Conservation (phyloP, 2,329 filamentous ascomycete species). For the Penicillium italicum region DNA sequence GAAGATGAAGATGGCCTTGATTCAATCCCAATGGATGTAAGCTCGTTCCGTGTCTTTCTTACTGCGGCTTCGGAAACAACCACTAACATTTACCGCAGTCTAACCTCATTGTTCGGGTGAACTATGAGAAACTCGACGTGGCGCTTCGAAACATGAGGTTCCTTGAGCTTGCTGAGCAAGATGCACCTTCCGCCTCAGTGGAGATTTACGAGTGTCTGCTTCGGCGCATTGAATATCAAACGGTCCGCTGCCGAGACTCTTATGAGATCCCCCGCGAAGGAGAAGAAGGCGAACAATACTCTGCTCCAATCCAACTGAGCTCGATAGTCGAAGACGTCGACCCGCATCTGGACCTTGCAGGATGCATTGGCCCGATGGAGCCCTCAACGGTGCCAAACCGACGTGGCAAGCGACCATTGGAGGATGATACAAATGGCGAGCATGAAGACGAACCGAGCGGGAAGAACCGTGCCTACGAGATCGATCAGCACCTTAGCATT, state of each 20-base stretch:
- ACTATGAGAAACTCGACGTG: slow-evolving; percentile 79
- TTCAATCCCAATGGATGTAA: slow-evolving; percentile 39
- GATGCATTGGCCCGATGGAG: slow-evolving; percentile 35
- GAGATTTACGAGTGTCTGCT: slow-evolving; percentile 75
- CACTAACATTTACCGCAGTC: slow-evolving; percentile 49
- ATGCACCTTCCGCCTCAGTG: slow-evolving; percentile 69
- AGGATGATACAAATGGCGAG: slow-evolving; percentile 38
- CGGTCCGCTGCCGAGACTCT: slow-evolving; percentile 60
- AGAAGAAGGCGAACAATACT: slow-evolving; percentile 41
- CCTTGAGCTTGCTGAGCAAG: slow-evolving; percentile 65
- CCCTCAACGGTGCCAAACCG: slow-evolving; percentile 23
- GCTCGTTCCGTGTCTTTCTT: neutral
- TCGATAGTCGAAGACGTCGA: slow-evolving; percentile 38
- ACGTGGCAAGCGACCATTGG: slow-evolving; percentile 33
- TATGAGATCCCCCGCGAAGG: slow-evolving; percentile 40
- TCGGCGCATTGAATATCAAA: slow-evolving; percentile 64
- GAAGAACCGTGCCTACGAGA: slow-evolving; percentile 31
- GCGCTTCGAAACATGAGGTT: slow-evolving; percentile 76
- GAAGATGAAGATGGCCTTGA: slow-evolving; percentile 37
- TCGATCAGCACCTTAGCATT: slow-evolving; percentile 47
- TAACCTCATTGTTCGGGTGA: slow-evolving; percentile 71
- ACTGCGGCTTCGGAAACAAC: slow-evolving; percentile 11
- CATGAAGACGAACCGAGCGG: slow-evolving; percentile 39
- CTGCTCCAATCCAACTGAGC: slow-evolving; percentile 34
- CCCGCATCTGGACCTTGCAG: slow-evolving; percentile 36